Percentiles rank a stretch among this genome's conserved stretches.
Evolutionary conservation across 2,329 filamentous ascomycete genomes (phyloP).

Genomic region (Penicillium thymicola): DNA sequence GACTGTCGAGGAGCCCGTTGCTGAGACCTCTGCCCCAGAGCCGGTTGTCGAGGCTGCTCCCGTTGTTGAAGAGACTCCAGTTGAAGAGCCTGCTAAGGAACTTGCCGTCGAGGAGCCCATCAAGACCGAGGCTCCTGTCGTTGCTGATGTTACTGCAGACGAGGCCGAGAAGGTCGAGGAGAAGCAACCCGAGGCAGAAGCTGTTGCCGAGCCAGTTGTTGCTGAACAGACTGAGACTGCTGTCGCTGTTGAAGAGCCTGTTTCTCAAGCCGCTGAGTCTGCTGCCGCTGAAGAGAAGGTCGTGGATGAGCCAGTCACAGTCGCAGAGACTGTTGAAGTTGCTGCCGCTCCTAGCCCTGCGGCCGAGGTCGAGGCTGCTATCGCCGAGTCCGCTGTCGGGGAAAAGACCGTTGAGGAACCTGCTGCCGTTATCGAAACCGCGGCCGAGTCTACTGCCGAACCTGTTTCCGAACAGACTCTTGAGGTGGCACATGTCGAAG

Average conservation of each 20-base stretch:
- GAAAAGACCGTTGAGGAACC: neutral
- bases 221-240: slow-evolving; percentile 4
- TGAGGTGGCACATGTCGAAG: neutral
- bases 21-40: neutral
- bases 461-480: neutral
- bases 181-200: slow-evolving; percentile 2
- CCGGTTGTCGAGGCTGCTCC: neutral
- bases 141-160: neutral
- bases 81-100: slow-evolving; percentile 6
- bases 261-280: neutral
- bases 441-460: neutral
- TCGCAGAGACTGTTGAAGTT: neutral
- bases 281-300: neutral
- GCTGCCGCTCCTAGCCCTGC: neutral
- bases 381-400: neutral
- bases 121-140: slow-evolving; percentile 2
- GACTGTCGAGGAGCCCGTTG: slow-evolving; percentile 1
- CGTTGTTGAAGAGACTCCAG: slow-evolving; percentile 1
- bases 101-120: neutral
- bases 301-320: slow-evolving; percentile 1
- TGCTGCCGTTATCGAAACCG: neutral
- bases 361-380: neutral
- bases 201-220: slow-evolving; percentile 4
- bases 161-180: slow-evolving; percentile 9
- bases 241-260: slow-evolving; percentile 7